Evolutionary conservation across 148 eudicot species (phyloP).

Genomic region (Diospyros lotus): DNA sequence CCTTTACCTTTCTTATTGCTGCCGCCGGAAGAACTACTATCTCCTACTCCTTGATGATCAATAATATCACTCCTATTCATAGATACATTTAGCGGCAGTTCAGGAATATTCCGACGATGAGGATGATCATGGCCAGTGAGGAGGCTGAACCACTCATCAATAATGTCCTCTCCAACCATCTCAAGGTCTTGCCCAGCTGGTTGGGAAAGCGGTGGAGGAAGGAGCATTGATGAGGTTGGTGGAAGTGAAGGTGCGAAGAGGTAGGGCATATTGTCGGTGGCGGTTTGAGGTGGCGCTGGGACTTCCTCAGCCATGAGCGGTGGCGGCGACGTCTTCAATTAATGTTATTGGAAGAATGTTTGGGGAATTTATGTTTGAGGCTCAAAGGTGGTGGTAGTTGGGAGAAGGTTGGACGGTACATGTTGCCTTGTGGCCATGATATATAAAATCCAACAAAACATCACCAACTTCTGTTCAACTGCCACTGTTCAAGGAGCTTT

Average conservation of each 20-base stretch:
- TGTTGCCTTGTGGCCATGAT: conserved; percentile 29
- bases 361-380: conserved; percentile 9
- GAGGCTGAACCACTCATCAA: conserved; percentile 68
- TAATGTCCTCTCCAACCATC: conserved; percentile 32
- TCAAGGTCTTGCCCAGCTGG: conserved; percentile 15
- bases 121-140: conserved; percentile 4
- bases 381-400: conserved; percentile 26
- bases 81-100: conserved; percentile 14
- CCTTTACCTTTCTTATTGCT: too few relatives aligned
- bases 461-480: conserved; percentile 85
- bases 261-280: conserved; percentile 11
- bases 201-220: conserved; percentile 8
- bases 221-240: conserved; percentile 14
- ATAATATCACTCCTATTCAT: not conserved
- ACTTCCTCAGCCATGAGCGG: conserved; percentile 21
- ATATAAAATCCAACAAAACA: conserved; percentile 54
- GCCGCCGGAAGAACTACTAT: not conserved
- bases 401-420: conserved; percentile 29
- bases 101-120: conserved; percentile 12
- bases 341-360: conserved; percentile 8
- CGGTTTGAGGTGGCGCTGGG: conserved; percentile 17
- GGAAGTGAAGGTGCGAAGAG: conserved; percentile 13
- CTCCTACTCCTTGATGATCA: conserved; percentile 19
- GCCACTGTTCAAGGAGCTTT: conserved; percentile 30
- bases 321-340: not conserved